Percentiles rank a stretch among this genome's conserved stretches.
These are phyloP conservation scores for Penicillium sp. DNA, from an alignment of 2,329 filamentous ascomycete species.

Conservation along the genomic window DNA sequence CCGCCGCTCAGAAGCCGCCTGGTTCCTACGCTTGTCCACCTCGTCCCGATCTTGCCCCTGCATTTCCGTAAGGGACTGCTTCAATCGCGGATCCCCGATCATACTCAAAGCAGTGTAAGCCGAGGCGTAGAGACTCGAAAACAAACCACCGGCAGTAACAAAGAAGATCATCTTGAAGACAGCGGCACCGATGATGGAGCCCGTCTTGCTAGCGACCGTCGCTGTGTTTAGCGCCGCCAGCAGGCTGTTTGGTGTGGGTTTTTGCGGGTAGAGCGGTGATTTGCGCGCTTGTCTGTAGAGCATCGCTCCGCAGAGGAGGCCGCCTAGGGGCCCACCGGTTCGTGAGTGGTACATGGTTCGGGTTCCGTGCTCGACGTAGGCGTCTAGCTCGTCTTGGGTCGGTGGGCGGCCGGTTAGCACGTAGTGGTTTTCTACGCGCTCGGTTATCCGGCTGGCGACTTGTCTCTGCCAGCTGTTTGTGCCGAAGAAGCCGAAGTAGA, in stretches of 20 bases:
- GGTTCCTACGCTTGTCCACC: slow-evolving; percentile 19
- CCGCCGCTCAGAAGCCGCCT: slow-evolving; percentile 11
- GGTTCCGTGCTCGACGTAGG: slow-evolving; percentile 25
- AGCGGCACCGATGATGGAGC: neutral
- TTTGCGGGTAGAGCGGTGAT: slow-evolving; percentile 7
- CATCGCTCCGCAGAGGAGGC: slow-evolving; percentile 8
- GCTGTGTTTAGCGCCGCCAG: slow-evolving; percentile 5
- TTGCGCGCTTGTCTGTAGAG: slow-evolving; percentile 14
- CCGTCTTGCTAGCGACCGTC: neutral
- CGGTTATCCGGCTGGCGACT: slow-evolving; percentile 1
- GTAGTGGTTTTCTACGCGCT: slow-evolving; percentile 23
- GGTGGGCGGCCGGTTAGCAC: slow-evolving; percentile 25
- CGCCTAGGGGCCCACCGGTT: slow-evolving; percentile 21
- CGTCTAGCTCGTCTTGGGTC: slow-evolving; percentile 37
- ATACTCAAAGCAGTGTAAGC: slow-evolving; percentile 9
- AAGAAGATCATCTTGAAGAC: slow-evolving; percentile 20
- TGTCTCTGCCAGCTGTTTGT: slow-evolving; percentile 18
- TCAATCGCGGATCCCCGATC: slow-evolving; percentile 26
- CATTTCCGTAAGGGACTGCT: slow-evolving; percentile 22
- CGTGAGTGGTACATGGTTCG: slow-evolving; percentile 22
- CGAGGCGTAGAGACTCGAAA: slow-evolving; percentile 12
- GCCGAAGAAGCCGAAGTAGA: slow-evolving; percentile 30
- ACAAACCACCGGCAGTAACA: slow-evolving; percentile 1
- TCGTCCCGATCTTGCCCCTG: slow-evolving; percentile 20
- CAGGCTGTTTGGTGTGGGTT: slow-evolving; percentile 9